Base-by-base conservation (phyloP, 192 early-diverging fungal genomes). In the Mortierella alpina region DNA sequence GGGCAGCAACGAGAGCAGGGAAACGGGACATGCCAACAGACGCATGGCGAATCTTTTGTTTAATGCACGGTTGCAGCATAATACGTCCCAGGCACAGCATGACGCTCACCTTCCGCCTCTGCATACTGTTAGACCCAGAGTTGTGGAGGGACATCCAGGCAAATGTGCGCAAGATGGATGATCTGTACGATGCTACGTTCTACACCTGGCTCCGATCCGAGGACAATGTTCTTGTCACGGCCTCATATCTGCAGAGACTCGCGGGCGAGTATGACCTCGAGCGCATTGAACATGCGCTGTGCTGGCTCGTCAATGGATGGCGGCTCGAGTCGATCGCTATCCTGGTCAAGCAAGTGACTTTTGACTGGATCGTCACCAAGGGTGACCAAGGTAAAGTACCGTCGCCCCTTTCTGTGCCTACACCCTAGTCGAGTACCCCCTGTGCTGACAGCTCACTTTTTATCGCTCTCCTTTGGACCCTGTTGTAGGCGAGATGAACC, bases 301-400 rank as follows among this genome's bases (percentile, higher is more conserved):
- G 90, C 66, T 93, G 92, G 92, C 86, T 93, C 4, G 88, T 93
- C 59, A 88, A 88, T 23, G 89, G 88, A 41, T 93, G 92, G 92
- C 83, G 89, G 13, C 86, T 92, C 62, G 90, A 92, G 74, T 91
- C 90, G 31, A 93, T 90, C 52, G 89, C 85, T 48, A 82, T 89
- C 18, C 85, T 93, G 13, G 88, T 93, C n/a, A 81, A 89, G 48
- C 88, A 91, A 69, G 88, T 93, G 49, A 91, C 90, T 15, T 84
- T 90, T 67, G 91, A 90, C 82, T 93, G 92, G 92, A 78, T 83
- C 2, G 48, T 76, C 9, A 66, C 82, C 40, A 83, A 88, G 66
- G 85, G 86, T 39, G 83, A 82, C 39, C 70, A 73, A 74, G 87
- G 83, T 80, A 84, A 75, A 59, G 40, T 20, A 58, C 20, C 1